Base-by-base conservation (phyloP, 805 yeast species). In the Ogataea nakhonphanomensis region DNA sequence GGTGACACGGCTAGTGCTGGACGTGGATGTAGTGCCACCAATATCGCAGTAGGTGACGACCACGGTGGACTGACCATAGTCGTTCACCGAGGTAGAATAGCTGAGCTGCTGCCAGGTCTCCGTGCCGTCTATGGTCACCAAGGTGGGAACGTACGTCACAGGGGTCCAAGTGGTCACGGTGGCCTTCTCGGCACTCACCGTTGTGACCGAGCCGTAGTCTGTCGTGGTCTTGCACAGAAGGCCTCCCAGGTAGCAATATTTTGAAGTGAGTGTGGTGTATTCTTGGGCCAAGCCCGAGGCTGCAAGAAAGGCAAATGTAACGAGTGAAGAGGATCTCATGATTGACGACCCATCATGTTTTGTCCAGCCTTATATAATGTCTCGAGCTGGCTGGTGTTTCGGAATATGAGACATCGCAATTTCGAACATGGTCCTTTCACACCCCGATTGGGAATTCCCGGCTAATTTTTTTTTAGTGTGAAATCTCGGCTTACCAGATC, bases 11-110 rank as follows among this genome's bases (percentile, higher is more conserved):
- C 25, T 29, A 11, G 42, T 21, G 23, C 43, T 39, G 7, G 45
- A 35, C 1, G 47, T 30, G 20, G 43, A 32, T 5, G 48, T 43
- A 5, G 49, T 36, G n/a, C 40, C 45, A 3, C 49, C 44, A 25
- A 55, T 48, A 24, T 43, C 55, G 39, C 61, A 57, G 21, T 50
- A 53, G 17, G 61, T 57, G 9, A 54, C 47, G 23, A 51, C 40
- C 4, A 44, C 46, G 2, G 47, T 40, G 2, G 44, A 26, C 12
- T 38, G 37, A 9, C 58, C 59, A 25, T 46, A 44, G n/a, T 44
- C 48, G 26, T 49, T 33, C 35, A 43, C 46, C 3, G 47, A 40
- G 8, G 48, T 37, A 6, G 46, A 35, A 15, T 44, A 43, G 27
- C 55, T 51, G 12, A 49, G 43, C 33, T 48, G 40, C 31, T 47